Evolutionary conservation across 2,329 filamentous ascomycete genomes (phyloP), one percentile per base, ranked within the genome.

Genomic region (Paracorniculantispora psalliotae): DNA sequence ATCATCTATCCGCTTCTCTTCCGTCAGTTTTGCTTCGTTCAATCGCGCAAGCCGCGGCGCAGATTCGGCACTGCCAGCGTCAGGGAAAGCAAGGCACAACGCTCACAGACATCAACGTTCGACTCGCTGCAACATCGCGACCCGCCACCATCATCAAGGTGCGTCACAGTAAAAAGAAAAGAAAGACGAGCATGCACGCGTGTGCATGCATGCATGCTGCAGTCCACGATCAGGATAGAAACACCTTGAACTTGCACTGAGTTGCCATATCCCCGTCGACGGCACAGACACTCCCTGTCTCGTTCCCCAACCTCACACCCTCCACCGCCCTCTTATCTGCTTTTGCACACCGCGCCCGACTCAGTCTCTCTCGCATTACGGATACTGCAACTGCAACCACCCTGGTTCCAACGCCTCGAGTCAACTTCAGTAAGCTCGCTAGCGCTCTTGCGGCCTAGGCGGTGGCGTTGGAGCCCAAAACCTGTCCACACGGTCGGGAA

Each of bases 401-500:
- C 54, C 43, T 35, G 17, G 28, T 28, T n/a, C 37, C 43, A 44
- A 35, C 43, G 28, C 43, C 53, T 56, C 53, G 53, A 56, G 53
- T 56, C 53, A 48, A 48, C 53, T 48, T 33, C 33, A 37, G 21
- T 30, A 39, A 19, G 28, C 53, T 56, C 46, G 25, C 46, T 57
- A 56, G 41, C n/a, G 39, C 28, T 39, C 28, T 48, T 44, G 21
- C 47, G 41, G 53, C 44, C 54, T 61, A 49, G 53, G 47, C 37
- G 10, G 53, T 60, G 52, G 46, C 53, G 53, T 52, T 48, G 53
- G 33, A 53, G 59, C 59, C 59, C 43, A 57, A 61, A 57, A 52
- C 47, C 54, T 52, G 46, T 35, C 53, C 59, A 57, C 48, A 43
- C 47, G 28, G 59, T 61, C 53, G 59, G 59, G 59, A 61, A 57